Evolutionary conservation across 441 rosid species (phyloP), one percentile per base, ranked within the genome.

Genomic region (Gossypium schwendimanii): DNA sequence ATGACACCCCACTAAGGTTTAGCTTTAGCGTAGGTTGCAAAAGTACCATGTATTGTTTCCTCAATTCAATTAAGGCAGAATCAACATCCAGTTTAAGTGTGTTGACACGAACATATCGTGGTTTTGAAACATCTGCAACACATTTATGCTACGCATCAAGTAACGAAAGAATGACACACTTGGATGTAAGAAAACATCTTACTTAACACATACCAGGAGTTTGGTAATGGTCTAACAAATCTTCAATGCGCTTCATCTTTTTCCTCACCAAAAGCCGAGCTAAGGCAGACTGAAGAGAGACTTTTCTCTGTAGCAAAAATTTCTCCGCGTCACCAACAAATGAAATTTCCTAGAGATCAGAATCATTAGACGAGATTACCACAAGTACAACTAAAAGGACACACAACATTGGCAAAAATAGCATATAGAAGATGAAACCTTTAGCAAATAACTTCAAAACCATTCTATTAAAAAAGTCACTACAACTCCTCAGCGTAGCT

Each of bases 51-150:
- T 76, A 89, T 4, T 81, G 81, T 76, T 87, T 89, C 79, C 80
- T 83, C 64, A 94, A 80, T 79, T 89, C 91, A 64, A 49, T 75
- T 68, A 86, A 54, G 4, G 91, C 92, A 0, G 91, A 83, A 72
- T 85, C 87, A 57, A 86, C 84, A 83, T 84, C 90, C 84, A 88
- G 66, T 80, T 90, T 92, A 61, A 94, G 83, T 26, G 96, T 86
- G 84, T 94, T 94, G 31, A 94, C 97, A 53, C 97, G 94, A 78
- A 89, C 92, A 67, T 86, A 88, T 41, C 97, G 87, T 60, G 97
- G 97, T 77, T 84, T 90, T 45, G 80, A 45, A 65, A 79, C 75
- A 81, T 86, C 98, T 94, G 84, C 84, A 76, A 59, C 67, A 78
- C 73, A 71, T 2, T 3, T 45, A 28, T 12, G 44, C 9, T 18